Evolutionary conservation across 257 asterid genomes (phyloP).

Genomic region (Solanum paucissectum): DNA sequence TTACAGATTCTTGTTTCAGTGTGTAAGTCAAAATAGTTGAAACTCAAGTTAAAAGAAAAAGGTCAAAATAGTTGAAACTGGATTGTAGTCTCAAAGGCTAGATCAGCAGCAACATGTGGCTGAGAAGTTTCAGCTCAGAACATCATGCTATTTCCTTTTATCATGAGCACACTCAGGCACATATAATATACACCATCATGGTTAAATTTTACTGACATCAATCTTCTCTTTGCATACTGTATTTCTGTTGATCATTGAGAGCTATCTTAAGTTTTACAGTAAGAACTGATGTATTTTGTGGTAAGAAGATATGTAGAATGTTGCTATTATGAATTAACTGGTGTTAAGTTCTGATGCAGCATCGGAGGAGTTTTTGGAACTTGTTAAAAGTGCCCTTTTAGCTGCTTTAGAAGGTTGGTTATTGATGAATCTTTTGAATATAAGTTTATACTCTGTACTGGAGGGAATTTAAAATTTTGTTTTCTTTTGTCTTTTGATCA

Average conservation of each 20-base stretch:
- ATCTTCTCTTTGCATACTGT: not conserved
- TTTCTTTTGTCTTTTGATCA: slow-evolving; percentile 19
- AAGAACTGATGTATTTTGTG: not conserved
- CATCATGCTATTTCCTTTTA: not conserved
- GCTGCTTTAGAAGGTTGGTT: slow-evolving; percentile 93
- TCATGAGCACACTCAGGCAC: not conserved
- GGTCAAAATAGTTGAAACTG: not conserved
- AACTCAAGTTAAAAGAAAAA: not conserved
- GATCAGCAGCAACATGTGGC: not conserved
- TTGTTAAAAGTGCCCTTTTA: slow-evolving; percentile 86
- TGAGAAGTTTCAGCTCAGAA: not conserved
- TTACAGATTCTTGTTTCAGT: not conserved
- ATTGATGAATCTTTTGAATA: not conserved
- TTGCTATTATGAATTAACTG: not conserved
- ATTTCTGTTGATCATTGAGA: not conserved
- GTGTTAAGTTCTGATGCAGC: slow-evolving; percentile 44
- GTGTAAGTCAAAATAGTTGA: not conserved
- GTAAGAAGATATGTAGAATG: not conserved
- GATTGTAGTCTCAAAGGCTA: not conserved
- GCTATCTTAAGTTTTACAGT: not conserved
- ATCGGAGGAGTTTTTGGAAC: slow-evolving; percentile 96
- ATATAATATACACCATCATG: not conserved
- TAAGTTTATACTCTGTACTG: not conserved
- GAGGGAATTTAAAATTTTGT: slow-evolving; percentile 3
- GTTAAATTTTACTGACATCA: not conserved